Base-by-base conservation (phyloP, 75 land plant genomes). In the Isoetes taiwanensis region DNA sequence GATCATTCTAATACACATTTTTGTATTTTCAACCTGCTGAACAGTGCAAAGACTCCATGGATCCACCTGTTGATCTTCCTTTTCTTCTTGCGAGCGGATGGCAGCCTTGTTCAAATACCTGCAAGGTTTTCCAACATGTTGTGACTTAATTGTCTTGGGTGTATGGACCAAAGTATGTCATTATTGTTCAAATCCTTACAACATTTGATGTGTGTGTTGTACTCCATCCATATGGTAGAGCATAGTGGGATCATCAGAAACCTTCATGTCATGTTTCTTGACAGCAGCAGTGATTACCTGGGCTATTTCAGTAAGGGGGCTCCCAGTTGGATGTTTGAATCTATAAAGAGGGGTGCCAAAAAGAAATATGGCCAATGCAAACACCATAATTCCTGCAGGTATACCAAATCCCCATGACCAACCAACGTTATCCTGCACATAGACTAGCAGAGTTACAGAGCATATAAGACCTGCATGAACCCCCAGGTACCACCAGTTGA, bases 41-140 rank as follows among this genome's bases (percentile, higher is more conserved):
- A 76, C 64, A 11, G 73, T 42, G 43, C 75, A 73, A 19, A 83
- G 63, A n/a, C 58, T 54, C 83, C 86, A 83, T 21, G 83, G 73
- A n/a, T n/a, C n/a, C n/a, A n/a, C n/a, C n/a, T n/a, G n/a, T n/a
- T n/a, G n/a, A n/a, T n/a, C n/a, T n/a, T n/a, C n/a, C n/a, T n/a
- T n/a, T n/a, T n/a, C n/a, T n/a, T n/a, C n/a, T n/a, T n/a, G n/a
- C n/a, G n/a, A n/a, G n/a, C n/a, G n/a, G n/a, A 64, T 35, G 24
- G 75, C 64, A 12, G 80, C 81, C 39, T 76, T 65, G 70, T 68
- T 64, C 14, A 72, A 43, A 42, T 68, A 72, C 46, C 76, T 77
- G 63, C 39, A 16, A 14, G 17, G 23, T 2, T n/a, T n/a, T n/a
- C n/a, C n/a, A n/a, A n/a, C n/a, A n/a, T n/a, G n/a, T n/a, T n/a